phyloP scores from a whole-genome alignment of 2,329 filamentous ascomycete species.

The Chrysosporium queenslandicum region DNA sequence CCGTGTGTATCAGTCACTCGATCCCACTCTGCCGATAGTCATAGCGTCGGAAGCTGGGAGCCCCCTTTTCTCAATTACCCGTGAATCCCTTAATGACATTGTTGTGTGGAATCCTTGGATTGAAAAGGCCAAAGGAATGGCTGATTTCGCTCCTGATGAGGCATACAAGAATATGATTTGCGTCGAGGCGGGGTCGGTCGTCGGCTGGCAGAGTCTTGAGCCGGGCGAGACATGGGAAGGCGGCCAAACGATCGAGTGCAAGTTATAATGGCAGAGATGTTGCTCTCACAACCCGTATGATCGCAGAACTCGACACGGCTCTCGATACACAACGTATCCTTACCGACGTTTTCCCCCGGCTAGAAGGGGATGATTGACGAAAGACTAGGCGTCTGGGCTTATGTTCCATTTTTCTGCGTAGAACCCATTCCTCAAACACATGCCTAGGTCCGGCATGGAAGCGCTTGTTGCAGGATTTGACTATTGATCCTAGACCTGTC shows the following conservation, averaged over 20 bases:
- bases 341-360: not conserved
- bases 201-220: conserved; percentile 74
- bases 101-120: conserved; percentile 97
- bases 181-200: conserved; percentile 79
- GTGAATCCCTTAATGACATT: conserved; percentile 77
- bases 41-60: conserved; percentile 45
- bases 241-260: conserved; percentile 47
- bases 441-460: too few species aligned
- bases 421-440: too few species aligned
- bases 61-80: conserved; percentile 60
- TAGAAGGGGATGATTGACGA: not conserved
- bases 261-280: conserved; percentile 20
- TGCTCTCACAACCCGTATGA: not conserved
- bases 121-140: conserved; percentile 71
- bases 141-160: conserved; percentile 78
- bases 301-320: not conserved
- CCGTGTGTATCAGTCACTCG: conserved; percentile 65
- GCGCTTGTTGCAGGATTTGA: too few species aligned
- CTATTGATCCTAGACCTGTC: too few species aligned
- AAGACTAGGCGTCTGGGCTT: not conserved
- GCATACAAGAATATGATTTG: conserved; percentile 92
- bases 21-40: conserved; percentile 40
- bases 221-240: conserved; percentile 61
- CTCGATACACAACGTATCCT: not conserved
- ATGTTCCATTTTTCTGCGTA: too few species aligned